phyloP scores from a whole-genome alignment of 495 filamentous ascomycete genomes.

The Xylaria palmicola region DNA sequence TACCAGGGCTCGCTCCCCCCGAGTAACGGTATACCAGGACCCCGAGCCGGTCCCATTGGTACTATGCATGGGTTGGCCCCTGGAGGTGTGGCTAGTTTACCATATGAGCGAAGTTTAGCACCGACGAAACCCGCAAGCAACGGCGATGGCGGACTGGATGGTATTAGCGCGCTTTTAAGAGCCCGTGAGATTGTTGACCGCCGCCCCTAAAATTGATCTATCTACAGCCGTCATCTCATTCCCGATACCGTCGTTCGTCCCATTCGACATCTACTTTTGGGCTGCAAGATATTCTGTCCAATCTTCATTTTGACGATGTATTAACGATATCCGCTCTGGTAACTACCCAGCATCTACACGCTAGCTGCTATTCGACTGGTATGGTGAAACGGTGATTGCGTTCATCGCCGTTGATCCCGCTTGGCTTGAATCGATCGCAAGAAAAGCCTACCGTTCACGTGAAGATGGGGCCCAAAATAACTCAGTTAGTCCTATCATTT shows the following conservation, averaged over 20 bases:
- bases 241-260: background rate
- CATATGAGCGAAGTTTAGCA: background rate
- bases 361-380: background rate
- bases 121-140: conserved; percentile 2
- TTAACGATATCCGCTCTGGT: background rate
- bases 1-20: background rate
- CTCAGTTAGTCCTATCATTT: background rate
- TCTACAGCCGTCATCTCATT: background rate
- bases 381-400: background rate
- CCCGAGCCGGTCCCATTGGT: background rate
- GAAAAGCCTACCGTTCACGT: background rate
- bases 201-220: conserved; percentile 20
- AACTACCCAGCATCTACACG: background rate
- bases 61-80: background rate
- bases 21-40: background rate
- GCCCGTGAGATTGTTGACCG: conserved; percentile 56
- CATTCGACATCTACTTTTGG: background rate
- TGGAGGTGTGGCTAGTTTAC: background rate
- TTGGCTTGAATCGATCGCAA: background rate
- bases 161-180: conserved; percentile 53
- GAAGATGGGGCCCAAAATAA: background rate
- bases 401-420: background rate
- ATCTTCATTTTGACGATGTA: too few relatives aligned
- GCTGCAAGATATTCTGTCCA: background rate
- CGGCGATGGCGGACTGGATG: conserved; percentile 36